phyloP scores from a whole-genome alignment of 2,329 filamentous ascomycete genomes.

The Penicillium verrucosum region DNA sequence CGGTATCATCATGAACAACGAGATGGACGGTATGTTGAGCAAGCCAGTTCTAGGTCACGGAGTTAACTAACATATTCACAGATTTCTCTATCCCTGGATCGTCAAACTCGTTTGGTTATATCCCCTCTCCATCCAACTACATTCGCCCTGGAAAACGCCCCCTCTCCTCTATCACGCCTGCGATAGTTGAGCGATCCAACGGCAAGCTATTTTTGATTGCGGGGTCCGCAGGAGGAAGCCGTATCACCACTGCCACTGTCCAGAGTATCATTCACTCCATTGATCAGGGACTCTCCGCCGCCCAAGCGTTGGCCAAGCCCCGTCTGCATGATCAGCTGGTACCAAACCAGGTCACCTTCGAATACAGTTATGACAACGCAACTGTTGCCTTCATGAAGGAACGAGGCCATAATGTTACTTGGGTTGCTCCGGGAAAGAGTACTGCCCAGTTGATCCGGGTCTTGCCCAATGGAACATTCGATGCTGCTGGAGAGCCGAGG shows the following conservation, averaged over 20 bases:
- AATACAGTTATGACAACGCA: conserved; percentile 64
- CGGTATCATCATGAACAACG: conserved; percentile 71
- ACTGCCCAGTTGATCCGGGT: conserved; percentile 68
- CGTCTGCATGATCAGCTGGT: conserved; percentile 79
- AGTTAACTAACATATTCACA: conserved; percentile 45
- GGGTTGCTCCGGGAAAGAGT: conserved; percentile 62
- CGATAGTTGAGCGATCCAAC: conserved; percentile 68
- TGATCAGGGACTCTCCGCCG: conserved; percentile 60
- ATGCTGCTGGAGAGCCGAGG: conserved; percentile 73
- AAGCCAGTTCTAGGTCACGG: conserved; percentile 7
- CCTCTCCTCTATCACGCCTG: conserved; percentile 75
- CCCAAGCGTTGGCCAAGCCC: conserved; percentile 62
- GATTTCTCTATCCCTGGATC: conserved; percentile 82
- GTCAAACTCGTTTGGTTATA: conserved; percentile 79
- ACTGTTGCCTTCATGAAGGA: conserved; percentile 62
- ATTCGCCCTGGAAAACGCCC: conserved; percentile 78
- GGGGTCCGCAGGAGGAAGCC: conserved; percentile 75
- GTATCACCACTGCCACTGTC: conserved; percentile 77
- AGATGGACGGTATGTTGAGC: conserved; percentile 55
- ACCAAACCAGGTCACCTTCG: conserved; percentile 66
- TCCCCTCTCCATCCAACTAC: conserved; percentile 75
- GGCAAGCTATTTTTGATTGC: conserved; percentile 65
- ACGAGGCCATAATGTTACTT: conserved; percentile 69
- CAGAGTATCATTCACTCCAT: conserved; percentile 72
- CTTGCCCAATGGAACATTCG: conserved; percentile 64